Conservation (phyloP, 108 stramenopile genomes). For the Nitzschia sp. region DNA sequence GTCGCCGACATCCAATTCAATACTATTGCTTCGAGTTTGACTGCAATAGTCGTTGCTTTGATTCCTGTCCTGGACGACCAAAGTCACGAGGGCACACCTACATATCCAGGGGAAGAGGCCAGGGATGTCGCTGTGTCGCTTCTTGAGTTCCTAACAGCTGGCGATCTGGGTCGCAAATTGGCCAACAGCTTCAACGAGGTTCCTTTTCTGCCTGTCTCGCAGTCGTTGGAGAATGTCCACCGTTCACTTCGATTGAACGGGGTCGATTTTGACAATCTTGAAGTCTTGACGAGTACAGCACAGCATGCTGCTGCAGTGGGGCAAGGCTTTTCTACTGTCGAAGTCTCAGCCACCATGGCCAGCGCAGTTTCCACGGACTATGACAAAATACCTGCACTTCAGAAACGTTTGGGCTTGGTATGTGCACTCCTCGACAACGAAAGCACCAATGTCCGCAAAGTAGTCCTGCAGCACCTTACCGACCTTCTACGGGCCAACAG, state of each 20-base stretch:
- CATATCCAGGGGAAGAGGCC: conserved; percentile 1
- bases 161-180: conserved; percentile 49
- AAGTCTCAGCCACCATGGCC: neutral
- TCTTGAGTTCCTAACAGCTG: conserved; percentile 56
- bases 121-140: conserved; percentile 53
- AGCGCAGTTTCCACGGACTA: neutral
- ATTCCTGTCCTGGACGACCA: conserved; percentile 52
- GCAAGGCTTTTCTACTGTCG: neutral
- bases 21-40: conserved; percentile 64
- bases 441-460: conserved; percentile 73
- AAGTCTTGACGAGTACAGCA: conserved; percentile 41
- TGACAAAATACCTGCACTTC: conserved; percentile 38
- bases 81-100: neutral
- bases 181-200: conserved; percentile 59
- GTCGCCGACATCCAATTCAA: conserved; percentile 44
- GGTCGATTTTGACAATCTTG: conserved; percentile 74
- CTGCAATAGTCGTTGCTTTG: conserved; percentile 72
- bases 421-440: conserved; percentile 58
- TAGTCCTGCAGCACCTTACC: conserved; percentile 63
- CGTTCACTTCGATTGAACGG: conserved; percentile 49
- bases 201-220: conserved; percentile 71
- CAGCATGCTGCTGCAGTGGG: conserved; percentile 15
- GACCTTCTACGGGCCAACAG: conserved; percentile 74
- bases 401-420: conserved; percentile 40
- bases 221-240: conserved; percentile 51